phyloP scores from a whole-genome alignment of 768 basidiomycete genomes.

The Mycena pura region DNA sequence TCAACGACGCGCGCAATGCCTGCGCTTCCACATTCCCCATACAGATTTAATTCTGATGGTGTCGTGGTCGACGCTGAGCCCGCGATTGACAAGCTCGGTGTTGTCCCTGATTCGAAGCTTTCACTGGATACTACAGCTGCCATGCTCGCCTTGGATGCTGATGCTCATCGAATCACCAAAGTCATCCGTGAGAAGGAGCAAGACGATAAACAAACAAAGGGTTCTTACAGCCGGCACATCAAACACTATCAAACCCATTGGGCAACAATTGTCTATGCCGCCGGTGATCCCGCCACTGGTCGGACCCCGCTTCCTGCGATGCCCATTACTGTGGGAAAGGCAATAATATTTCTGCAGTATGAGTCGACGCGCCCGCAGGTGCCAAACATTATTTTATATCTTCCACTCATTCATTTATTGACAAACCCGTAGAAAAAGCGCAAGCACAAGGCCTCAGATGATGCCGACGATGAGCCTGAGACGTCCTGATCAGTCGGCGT shows the following conservation, averaged over 20 bases:
- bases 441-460: background rate
- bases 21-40: background rate
- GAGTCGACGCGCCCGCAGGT: conserved; percentile 31
- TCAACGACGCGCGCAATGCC: background rate
- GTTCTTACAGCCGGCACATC: background rate
- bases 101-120: background rate
- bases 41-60: background rate
- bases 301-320: conserved; percentile 17
- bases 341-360: conserved; percentile 31
- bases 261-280: background rate
- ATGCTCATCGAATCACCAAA: background rate
- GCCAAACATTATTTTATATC: too few species aligned
- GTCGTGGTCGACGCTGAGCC: background rate
- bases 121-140: background rate
- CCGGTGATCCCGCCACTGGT: background rate
- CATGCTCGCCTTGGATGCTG: background rate
- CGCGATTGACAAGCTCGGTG: background rate
- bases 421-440: background rate
- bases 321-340: conserved; percentile 30
- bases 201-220: background rate
- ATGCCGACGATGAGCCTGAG: background rate
- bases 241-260: background rate
- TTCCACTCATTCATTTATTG: background rate
- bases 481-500: conserved; percentile 1
- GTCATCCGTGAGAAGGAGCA: background rate